These are phyloP conservation scores for Chalara sp. DNA, from an alignment of 2,329 filamentous ascomycete species.

Conservation along the genomic window DNA sequence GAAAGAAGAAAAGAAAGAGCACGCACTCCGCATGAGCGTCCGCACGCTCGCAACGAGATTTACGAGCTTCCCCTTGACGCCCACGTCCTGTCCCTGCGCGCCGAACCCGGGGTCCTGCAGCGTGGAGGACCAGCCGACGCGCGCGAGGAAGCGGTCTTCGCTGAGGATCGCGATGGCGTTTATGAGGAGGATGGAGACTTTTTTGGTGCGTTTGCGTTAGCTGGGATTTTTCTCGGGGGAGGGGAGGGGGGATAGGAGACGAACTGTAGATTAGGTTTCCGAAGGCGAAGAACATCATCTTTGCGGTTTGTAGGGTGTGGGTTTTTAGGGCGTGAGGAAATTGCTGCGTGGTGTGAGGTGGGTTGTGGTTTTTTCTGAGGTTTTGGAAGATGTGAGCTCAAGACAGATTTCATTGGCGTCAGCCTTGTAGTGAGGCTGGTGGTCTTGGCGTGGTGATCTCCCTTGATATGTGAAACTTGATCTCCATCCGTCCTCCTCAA, in stretches of 20 bases:
- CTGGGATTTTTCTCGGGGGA: constrained; percentile 1
- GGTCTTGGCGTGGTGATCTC: too few species aligned
- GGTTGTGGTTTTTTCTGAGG: constrained; percentile 2
- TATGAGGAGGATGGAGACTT: constrained; percentile 78
- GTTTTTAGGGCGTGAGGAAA: background rate
- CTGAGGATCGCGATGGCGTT: constrained; percentile 92
- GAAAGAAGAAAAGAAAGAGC: constrained; percentile 31
- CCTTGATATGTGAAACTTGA: too few species aligned
- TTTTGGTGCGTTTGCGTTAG: constrained; percentile 3
- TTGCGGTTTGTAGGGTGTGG: constrained; percentile 22
- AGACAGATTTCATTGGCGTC: background rate
- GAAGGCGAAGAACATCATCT: constrained; percentile 64
- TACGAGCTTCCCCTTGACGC: constrained; percentile 79
- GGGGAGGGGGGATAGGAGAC: constrained; percentile 3
- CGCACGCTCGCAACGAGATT: constrained; percentile 86
- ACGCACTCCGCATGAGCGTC: constrained; percentile 80
- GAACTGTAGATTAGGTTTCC: constrained; percentile 68
- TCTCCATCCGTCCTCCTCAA: too few species aligned
- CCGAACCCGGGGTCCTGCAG: constrained; percentile 72
- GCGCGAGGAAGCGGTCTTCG: constrained; percentile 85
- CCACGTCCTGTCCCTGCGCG: constrained; percentile 55
- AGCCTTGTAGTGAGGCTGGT: constrained; percentile 10
- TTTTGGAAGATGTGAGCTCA: background rate
- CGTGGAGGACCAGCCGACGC: constrained; percentile 70
- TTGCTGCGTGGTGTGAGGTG: constrained; percentile 1